Base-by-base conservation (phyloP, 1,284 basidiomycete genomes). In the Rhodotorula sp. region DNA sequence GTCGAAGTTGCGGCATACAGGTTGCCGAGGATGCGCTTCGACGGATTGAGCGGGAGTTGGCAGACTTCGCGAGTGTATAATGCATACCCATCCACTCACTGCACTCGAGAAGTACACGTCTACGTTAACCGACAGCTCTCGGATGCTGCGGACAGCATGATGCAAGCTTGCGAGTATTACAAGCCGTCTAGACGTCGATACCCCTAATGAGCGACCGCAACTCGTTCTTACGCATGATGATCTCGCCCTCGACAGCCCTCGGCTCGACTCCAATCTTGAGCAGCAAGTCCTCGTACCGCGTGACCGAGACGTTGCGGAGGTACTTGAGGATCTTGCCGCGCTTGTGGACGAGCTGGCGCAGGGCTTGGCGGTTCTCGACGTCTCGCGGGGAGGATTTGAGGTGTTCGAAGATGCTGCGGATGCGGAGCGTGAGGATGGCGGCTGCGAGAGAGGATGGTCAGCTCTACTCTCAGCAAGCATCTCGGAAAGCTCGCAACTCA, bases 301-400 rank as follows among this genome's bases (percentile, higher is more conserved):
- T 84, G 58, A 86, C 85, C 75, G 89, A 84, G 47, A 83, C 81
- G 46, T 84, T 80, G 79, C 88, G 89, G 66, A 94, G 83, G 80
- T 96, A 97, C 77, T 86, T 87, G 61, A 97, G 84, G 46, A 94
- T 82, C 76, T 88, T 91, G 13, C 91, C 91, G 62, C 94, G 85
- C 75, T 92, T 83, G 78, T 94, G 90, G 13, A 95, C 86, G 50
- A 96, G 84, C 62, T 84, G 82, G 2, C 89, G 86, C 64, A 98
- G 84, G 18, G 86, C 84, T 22, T 88, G 86, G 58, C 88, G 86
- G 79, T 92, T 94, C 58, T 86, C 86, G 53, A 90, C 84, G 79
- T 98, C 94, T 73, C 88, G 87, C 73, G 87, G 87, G 78, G 86
- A 88, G 40, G 79, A 79, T 28, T 81, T 82, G 52, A 95, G 81